Conservation (phyloP, 495 filamentous ascomycete genomes). For the Elaphomyces granulatus region DNA sequence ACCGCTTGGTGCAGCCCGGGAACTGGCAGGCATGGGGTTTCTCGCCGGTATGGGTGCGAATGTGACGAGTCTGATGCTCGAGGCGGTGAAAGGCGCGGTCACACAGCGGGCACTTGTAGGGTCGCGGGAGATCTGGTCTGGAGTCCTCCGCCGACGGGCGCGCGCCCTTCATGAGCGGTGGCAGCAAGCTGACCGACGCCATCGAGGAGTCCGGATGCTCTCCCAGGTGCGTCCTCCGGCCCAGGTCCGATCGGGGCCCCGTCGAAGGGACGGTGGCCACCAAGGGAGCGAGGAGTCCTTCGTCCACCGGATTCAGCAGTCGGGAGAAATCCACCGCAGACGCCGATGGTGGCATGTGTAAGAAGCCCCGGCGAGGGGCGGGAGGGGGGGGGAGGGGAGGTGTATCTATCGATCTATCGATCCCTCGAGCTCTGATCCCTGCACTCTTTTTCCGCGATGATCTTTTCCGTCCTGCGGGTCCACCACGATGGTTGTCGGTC, state of each 20-base stretch:
- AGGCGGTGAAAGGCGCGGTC: conserved; percentile 98
- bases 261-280: no score
- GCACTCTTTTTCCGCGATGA: no score
- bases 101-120: conserved; percentile 96
- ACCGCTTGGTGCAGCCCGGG: conserved; percentile 91
- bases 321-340: conserved; percentile 65
- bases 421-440: no score
- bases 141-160: conserved; percentile 43
- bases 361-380: conserved; percentile 13
- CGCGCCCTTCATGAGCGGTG: conserved; percentile 50
- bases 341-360: conserved; percentile 60
- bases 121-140: conserved; percentile 74
- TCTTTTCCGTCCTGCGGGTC: no score
- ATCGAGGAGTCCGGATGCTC: conserved; percentile 38
- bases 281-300: neutral
- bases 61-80: conserved; percentile 96
- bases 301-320: conserved; percentile 51
- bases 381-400: conserved; percentile 7
- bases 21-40: conserved; percentile 94
- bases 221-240: no score
- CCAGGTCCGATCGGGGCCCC: no score
- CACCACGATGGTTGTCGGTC: no score
- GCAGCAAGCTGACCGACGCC: conserved; percentile 55
- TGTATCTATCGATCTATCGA: no score
- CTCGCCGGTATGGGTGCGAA: conserved; percentile 94